Base-by-base conservation (phyloP, 225 moss, liverwort and hornwort genomes). In the Polytrichum formosum region DNA sequence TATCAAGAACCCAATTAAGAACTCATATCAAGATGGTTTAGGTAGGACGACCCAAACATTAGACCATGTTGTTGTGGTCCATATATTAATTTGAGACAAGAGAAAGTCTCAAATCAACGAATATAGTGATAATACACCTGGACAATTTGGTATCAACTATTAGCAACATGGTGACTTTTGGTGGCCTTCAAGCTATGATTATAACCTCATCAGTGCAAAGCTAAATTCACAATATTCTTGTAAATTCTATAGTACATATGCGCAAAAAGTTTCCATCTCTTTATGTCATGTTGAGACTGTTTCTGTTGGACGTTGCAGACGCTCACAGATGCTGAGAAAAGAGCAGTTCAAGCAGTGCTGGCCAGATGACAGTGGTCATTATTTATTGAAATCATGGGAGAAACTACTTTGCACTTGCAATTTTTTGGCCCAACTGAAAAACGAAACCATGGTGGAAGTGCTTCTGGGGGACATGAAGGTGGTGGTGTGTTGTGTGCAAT, bases 251-350 rank as follows among this genome's bases (percentile, higher is more conserved):
- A 35, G 35, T 2, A 9, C 9, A 35, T 35, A 9, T 9, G 2
- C 0, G 9, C 35, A 35, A 35, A 8, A 35, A 8, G 2, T 2
- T 35, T 35, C 35, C 35, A 35, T 35, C 9, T 9, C 35, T 35
- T 9, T 35, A 9, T 8, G 9, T 8, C 35, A 33, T 33, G 8
- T 33, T 33, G 28, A 28, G 23, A 68, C 17, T 69, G 26, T 28
- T 30, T 22, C 28, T 75, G 30, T 8, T 66, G 27, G 27, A 64
- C 26, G 46, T 9, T 79, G 76, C 82, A 86, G 86, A 79, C 77
- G 19, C 86, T 86, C 63, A 80, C 82, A 64, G 77, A 76, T 59
- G 72, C 72, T 28, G 82, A 86, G 72, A 82, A 75, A 62, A 54
- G 64, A 18, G 80, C 79, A 37, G 74, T 86, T 20, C 82, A 80